Conservation (phyloP, 1,284 basidiomycete species). For the Somion occarium region DNA sequence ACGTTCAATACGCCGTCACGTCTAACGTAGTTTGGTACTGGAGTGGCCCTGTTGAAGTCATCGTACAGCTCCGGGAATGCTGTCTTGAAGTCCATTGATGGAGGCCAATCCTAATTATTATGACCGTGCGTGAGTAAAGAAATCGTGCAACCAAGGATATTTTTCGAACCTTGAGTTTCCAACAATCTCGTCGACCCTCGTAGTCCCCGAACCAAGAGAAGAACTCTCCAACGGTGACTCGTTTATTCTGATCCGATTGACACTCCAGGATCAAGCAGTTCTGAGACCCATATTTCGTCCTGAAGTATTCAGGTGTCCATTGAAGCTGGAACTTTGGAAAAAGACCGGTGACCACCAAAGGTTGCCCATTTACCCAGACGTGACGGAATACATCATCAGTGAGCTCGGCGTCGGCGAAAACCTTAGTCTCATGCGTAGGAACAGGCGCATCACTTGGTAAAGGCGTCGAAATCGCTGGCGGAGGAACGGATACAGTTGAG, state of each 20-base stretch:
- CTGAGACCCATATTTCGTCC: constrained; percentile 62
- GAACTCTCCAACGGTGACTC: constrained; percentile 71
- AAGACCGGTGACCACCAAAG: constrained; percentile 71
- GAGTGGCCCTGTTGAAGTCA: constrained; percentile 81
- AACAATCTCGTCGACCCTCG: constrained; percentile 47
- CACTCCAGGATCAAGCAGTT: constrained; percentile 77
- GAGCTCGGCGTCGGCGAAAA: constrained; percentile 48
- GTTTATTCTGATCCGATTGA: constrained; percentile 61
- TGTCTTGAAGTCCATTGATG: constrained; percentile 77
- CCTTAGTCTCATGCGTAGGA: constrained; percentile 41
- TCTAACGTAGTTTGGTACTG: constrained; percentile 84
- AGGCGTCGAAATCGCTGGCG: constrained; percentile 14
- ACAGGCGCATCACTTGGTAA: constrained; percentile 18
- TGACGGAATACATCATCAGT: constrained; percentile 58
- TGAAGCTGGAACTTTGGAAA: constrained; percentile 54
- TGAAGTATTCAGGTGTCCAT: constrained; percentile 85
- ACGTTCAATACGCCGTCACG: constrained; percentile 87
- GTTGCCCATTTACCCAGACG: constrained; percentile 71
- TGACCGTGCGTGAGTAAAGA: constrained; percentile 2
- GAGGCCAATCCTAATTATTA: constrained; percentile 82
- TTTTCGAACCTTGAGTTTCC: constrained; percentile 75
- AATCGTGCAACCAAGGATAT: constrained; percentile 1
- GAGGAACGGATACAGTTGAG: constrained; percentile 18
- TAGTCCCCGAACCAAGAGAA: constrained; percentile 77
- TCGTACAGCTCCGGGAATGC: constrained; percentile 85